Percentiles rank a stretch among this genome's conserved stretches.
These are phyloP conservation scores for Daedalea quercina DNA, from an alignment of 768 basidiomycete genomes.

Conservation along the genomic window DNA sequence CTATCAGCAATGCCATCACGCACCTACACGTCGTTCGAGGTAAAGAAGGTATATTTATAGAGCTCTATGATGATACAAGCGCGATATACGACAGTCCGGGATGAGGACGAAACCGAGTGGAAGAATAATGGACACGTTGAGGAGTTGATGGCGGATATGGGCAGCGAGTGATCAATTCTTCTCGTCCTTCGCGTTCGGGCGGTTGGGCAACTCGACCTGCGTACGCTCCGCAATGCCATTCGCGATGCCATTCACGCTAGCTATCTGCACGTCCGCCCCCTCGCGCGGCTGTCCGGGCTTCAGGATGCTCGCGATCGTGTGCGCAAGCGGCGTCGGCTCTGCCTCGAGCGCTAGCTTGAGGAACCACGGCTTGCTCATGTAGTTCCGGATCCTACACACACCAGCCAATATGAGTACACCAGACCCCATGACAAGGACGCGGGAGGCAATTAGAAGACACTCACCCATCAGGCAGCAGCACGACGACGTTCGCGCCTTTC, in stretches of 20 bases:
- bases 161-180: too few species aligned
- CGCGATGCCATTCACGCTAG: conserved; percentile 12
- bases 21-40: too few species aligned
- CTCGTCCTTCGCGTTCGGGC: conserved; percentile 15
- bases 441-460: conserved; percentile 20
- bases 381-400: conserved; percentile 73
- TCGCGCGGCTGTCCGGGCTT: conserved; percentile 6
- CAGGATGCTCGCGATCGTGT: conserved; percentile 37
- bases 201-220: conserved; percentile 7
- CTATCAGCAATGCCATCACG: too few species aligned
- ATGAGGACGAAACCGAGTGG: too few species aligned
- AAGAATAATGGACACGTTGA: too few species aligned
- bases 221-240: conserved; percentile 16
- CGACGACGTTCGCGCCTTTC: conserved; percentile 79
- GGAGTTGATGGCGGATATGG: too few species aligned
- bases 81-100: too few species aligned
- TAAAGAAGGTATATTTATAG: too few species aligned
- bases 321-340: conserved; percentile 48
- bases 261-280: conserved; percentile 14
- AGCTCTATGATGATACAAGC: too few species aligned
- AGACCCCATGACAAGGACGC: not conserved
- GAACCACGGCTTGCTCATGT: conserved; percentile 94
- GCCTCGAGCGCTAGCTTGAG: conserved; percentile 55
- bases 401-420: not conserved
- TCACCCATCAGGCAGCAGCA: conserved; percentile 87